Percentiles rank a stretch among this genome's conserved stretches.
Conservation (phyloP, 164 flowering plant species). For the Hamamelis virginiana region DNA sequence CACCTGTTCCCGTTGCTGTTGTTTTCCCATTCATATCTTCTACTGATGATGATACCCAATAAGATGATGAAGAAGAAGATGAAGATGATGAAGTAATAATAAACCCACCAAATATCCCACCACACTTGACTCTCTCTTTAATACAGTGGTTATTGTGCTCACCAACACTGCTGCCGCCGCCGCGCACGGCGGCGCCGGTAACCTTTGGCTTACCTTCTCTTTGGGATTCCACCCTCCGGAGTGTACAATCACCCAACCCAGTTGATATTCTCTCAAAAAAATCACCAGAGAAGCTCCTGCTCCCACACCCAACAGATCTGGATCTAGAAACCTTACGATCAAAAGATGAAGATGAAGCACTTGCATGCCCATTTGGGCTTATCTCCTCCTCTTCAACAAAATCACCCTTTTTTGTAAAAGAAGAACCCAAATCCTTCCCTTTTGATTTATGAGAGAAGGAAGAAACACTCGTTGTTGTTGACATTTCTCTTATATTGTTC, state of each 20-base stretch:
- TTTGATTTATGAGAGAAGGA: conserved; percentile 11
- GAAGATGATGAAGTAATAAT: conserved; percentile 61
- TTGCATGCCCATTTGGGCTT: conserved; percentile 41
- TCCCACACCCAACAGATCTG: conserved; percentile 96
- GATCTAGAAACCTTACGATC: conserved; percentile 87
- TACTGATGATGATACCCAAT: conserved; percentile 36
- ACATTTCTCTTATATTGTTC: background rate
- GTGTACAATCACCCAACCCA: conserved; percentile 89
- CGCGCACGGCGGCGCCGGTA: conserved; percentile 14
- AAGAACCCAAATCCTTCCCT: conserved; percentile 7
- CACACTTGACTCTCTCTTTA: conserved; percentile 77
- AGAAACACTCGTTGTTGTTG: conserved; percentile 9
- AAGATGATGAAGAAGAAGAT: conserved; percentile 54
- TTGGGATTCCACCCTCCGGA: conserved; percentile 86
- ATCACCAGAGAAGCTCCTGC: conserved; percentile 94
- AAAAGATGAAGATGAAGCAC: conserved; percentile 43
- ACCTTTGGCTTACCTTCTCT: conserved; percentile 64
- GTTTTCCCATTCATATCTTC: conserved; percentile 23
- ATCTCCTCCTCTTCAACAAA: conserved; percentile 35
- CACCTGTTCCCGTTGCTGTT: conserved; percentile 1
- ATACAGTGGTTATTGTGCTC: conserved; percentile 31
- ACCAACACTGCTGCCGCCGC: background rate
- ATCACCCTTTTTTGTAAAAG: conserved; percentile 20
- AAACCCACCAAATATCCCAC: conserved; percentile 88
- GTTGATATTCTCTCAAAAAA: conserved; percentile 86